phyloP scores from a whole-genome alignment of 2,329 filamentous ascomycete species.

The Ophiostoma quercus region DNA sequence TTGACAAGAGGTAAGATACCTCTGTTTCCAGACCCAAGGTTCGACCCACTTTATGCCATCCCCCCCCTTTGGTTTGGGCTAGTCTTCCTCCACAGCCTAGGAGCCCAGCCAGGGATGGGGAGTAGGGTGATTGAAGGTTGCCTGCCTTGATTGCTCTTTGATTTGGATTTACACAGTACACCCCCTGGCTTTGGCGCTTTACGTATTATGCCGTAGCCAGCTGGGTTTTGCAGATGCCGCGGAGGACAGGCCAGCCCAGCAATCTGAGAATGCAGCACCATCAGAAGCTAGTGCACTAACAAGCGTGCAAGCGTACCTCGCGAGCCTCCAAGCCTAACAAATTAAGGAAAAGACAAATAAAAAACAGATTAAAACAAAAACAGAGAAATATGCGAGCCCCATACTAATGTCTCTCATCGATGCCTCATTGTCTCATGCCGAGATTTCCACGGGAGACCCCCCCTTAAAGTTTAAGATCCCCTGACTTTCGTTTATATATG shows the following conservation, averaged over 20 bases:
- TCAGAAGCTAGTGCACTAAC: background rate
- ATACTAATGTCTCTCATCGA: constrained; percentile 9
- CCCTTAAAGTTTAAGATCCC: constrained; percentile 1
- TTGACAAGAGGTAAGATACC: background rate
- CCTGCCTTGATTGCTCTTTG: constrained; percentile 2
- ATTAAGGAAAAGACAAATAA: background rate
- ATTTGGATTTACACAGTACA: constrained; percentile 9
- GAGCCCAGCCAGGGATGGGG: constrained; percentile 10
- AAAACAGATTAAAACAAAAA: background rate
- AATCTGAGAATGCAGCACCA: background rate
- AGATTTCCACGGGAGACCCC: constrained; percentile 7
- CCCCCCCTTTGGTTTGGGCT: constrained; percentile 15
- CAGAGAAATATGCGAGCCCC: background rate
- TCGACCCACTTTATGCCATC: background rate
- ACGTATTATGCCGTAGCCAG: background rate
- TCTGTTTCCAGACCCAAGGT: constrained; percentile 10
- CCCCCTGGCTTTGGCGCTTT: background rate
- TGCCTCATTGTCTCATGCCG: constrained; percentile 4
- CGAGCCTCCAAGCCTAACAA: background rate
- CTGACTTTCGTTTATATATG: constrained; percentile 8
- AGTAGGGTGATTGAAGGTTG: background rate
- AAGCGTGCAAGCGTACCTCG: background rate
- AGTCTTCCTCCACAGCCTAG: constrained; percentile 11
- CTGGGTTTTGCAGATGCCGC: background rate
- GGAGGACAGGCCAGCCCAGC: background rate